Evolutionary conservation across 345 rosid genomes (phyloP).

Genomic region (Eucalyptus microcorys): DNA sequence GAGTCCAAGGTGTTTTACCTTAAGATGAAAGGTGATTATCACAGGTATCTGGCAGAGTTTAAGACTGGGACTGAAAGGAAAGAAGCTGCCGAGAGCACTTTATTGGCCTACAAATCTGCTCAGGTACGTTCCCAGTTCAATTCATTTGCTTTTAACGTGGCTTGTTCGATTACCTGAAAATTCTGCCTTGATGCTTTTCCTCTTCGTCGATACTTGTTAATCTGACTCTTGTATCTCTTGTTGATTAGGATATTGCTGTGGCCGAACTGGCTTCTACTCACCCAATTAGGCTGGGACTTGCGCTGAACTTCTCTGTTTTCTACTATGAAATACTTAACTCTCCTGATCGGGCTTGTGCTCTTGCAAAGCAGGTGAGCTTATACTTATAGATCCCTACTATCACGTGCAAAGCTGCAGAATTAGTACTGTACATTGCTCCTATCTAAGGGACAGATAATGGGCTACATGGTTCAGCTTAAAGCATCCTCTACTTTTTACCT

Average conservation of each 20-base stretch:
- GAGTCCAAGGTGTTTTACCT: slow-evolving; percentile 96
- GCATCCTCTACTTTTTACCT: background rate
- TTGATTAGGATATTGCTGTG: slow-evolving; percentile 79
- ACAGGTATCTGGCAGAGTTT: slow-evolving; percentile 91
- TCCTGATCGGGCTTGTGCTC: slow-evolving; percentile 94
- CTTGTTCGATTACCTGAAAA: background rate
- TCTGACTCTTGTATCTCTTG: background rate
- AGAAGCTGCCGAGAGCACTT: slow-evolving; percentile 97
- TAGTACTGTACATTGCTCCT: background rate
- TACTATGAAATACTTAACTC: slow-evolving; percentile 98
- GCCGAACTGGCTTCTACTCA: slow-evolving; percentile 89
- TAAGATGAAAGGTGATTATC: slow-evolving; percentile 97
- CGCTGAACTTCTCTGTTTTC: slow-evolving; percentile 97
- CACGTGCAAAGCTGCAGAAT: background rate
- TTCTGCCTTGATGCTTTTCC: background rate
- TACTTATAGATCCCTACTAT: background rate
- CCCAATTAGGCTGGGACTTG: slow-evolving; percentile 95
- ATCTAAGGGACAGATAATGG: background rate
- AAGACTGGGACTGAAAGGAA: slow-evolving; percentile 92
- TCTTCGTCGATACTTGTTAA: background rate
- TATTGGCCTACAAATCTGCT: slow-evolving; percentile 91
- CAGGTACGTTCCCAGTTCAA: slow-evolving; percentile 32
- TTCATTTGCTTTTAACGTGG: background rate
- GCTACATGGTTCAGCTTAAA: background rate
- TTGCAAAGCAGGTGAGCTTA: slow-evolving; percentile 71